Evolutionary conservation across 108 stramenopile species (phyloP), one percentile per base, ranked within the genome.

Genomic region (Fragilaria crotonensis): DNA sequence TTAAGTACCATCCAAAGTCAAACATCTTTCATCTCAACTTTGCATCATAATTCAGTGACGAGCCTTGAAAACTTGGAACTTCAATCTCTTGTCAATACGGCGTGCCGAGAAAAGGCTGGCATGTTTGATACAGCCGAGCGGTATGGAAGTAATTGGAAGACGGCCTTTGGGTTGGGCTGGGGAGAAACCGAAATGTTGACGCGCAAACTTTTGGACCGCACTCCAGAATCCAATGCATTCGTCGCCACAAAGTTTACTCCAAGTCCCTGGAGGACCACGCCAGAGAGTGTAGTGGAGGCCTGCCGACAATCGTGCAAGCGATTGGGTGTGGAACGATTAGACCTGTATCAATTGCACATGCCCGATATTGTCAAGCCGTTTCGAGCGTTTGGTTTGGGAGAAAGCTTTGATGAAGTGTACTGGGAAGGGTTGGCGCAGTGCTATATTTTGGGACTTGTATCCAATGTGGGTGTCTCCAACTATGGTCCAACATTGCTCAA

Each of bases 281-380:
- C 54, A 0, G 51, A 80, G 51, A 72, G 66, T 45, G 83, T 84
- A 5, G 79, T 84, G 0, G 77, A 84, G 21, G 83, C 83, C 2
- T 78, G 76, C 33, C 65, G 76, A 48, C 55, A 75, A 71, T 81
- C 77, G 20, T 32, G 79, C 14, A 33, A 70, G 54, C 74, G 80
- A 27, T 52, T 84, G n/a, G 79, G 79, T 21, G 83, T 80, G 0
- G 79, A 80, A 0, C 59, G 68, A 45, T 76, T 84, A 61, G 83
- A 84, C 68, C 52, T 84, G 32, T 84, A 84, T 56, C 79, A 80
- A 45, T 65, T 84, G 18, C 83, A 84, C 64, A 84, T 84, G 83
- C 83, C 83, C 1, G 83, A 84, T 62, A 77, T 84, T 60, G 79
- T 84, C 11, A 62, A 83, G 45, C 81, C 81, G 1, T 52, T 82